phyloP scores from a whole-genome alignment of 2,329 filamentous ascomycete genomes.

The Tolypocladium nubicola region DNA sequence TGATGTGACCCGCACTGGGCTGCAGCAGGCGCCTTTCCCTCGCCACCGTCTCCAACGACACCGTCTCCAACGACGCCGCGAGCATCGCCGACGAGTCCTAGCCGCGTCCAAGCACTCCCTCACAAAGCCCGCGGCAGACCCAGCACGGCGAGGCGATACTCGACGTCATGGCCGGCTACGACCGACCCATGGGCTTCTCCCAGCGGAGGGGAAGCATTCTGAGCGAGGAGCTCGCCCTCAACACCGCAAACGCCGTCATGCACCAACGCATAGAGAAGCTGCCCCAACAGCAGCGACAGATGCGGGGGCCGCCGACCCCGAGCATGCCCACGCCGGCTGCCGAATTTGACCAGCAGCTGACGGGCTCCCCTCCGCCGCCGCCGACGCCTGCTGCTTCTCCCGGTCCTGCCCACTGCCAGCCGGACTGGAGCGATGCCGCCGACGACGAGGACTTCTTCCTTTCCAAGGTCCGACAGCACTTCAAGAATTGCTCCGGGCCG shows the following conservation, averaged over 20 bases:
- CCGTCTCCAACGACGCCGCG: not conserved
- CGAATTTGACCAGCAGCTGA: constrained; percentile 51
- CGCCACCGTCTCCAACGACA: not conserved
- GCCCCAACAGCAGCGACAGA: constrained; percentile 25
- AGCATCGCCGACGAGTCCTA: not conserved
- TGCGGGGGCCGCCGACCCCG: constrained; percentile 52
- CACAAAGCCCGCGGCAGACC: not conserved
- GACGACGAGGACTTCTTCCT: constrained; percentile 78
- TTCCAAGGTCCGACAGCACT: constrained; percentile 68
- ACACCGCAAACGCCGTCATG: constrained; percentile 32
- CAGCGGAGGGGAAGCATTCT: constrained; percentile 49
- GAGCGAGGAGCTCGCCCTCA: constrained; percentile 46
- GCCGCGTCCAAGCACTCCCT: not conserved
- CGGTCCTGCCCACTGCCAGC: constrained; percentile 48
- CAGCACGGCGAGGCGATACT: not conserved
- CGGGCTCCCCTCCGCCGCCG: constrained; percentile 51
- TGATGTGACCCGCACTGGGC: constrained; percentile 6
- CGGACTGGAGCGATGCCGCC: constrained; percentile 67
- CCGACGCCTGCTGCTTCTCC: constrained; percentile 57
- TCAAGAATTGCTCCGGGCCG: constrained; percentile 63
- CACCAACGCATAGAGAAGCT: constrained; percentile 42
- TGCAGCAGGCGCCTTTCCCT: constrained; percentile 3
- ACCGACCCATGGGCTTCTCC: constrained; percentile 47
- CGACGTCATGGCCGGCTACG: constrained; percentile 22
- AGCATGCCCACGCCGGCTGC: constrained; percentile 56